Percentiles rank a stretch among this genome's conserved stretches.
These are phyloP conservation scores for Capsicum baccatum DNA, from an alignment of 257 asterid genomes.

Conservation along the genomic window DNA sequence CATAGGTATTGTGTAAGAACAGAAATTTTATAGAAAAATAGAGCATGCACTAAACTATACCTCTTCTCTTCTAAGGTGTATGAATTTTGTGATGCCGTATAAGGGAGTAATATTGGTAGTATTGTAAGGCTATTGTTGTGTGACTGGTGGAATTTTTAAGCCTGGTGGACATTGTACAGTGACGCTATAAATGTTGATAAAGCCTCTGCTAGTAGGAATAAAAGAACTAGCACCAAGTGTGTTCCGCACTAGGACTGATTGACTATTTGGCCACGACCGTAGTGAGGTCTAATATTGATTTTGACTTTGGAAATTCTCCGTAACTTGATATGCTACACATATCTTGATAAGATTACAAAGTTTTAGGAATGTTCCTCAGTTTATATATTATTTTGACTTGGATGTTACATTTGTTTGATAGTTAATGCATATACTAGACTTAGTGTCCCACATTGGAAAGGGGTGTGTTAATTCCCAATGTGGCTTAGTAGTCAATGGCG, in stretches of 20 bases:
- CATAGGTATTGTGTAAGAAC: not conserved
- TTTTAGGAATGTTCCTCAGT: not conserved
- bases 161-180: not conserved
- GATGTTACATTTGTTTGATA: not conserved
- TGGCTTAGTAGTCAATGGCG: too few species aligned
- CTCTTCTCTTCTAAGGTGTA: not conserved
- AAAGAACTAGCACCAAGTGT: not conserved
- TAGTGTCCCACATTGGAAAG: slow-evolving; percentile 6
- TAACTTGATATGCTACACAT: not conserved
- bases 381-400: not conserved
- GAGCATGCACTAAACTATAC: not conserved
- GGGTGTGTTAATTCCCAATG: too few species aligned
- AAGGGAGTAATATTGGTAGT: not conserved
- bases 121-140: not conserved
- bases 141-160: not conserved
- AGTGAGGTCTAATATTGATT: not conserved
- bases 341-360: not conserved
- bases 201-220: slow-evolving; percentile 1
- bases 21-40: not conserved
- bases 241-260: not conserved
- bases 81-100: not conserved
- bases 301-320: not conserved
- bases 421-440: not conserved
- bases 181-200: not conserved
- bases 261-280: not conserved